phyloP scores from a whole-genome alignment of 148 eudicot species.

The Rheum nobile region DNA sequence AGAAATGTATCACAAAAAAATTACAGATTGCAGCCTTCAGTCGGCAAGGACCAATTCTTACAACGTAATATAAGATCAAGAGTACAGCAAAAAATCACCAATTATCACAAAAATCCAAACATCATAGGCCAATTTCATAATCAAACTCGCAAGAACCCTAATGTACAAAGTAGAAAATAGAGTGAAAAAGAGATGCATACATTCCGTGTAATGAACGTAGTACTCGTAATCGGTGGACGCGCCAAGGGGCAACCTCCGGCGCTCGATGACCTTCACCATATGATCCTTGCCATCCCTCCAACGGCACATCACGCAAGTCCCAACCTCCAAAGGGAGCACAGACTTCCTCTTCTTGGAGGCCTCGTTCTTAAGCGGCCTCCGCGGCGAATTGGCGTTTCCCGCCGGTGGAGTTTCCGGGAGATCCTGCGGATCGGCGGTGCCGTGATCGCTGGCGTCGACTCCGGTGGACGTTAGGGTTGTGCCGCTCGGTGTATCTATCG shows the following conservation, averaged over 20 bases:
- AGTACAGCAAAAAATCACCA: background rate
- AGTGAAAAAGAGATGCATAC: background rate
- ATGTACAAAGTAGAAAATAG: background rate
- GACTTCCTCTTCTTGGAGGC: conserved; percentile 2
- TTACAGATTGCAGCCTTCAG: background rate
- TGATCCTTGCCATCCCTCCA: conserved; percentile 10
- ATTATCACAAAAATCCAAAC: background rate
- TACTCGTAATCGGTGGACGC: conserved; percentile 5
- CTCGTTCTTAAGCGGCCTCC: background rate
- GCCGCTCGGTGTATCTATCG: conserved; percentile 5
- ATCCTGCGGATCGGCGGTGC: background rate
- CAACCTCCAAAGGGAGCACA: conserved; percentile 6
- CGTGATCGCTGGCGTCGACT: background rate
- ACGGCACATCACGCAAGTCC: conserved; percentile 5
- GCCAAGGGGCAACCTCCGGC: background rate
- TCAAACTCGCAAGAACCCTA: background rate
- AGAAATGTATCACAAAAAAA: background rate
- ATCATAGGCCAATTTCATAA: background rate
- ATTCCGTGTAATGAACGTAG: conserved; percentile 11
- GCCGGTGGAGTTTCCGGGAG: background rate
- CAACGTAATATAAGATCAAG: background rate
- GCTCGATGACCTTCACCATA: conserved; percentile 10
- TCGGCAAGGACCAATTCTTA: background rate
- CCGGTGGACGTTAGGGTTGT: background rate
- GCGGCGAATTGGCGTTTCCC: background rate